These are phyloP conservation scores for Colletotrichum sp. DNA, from an alignment of 2,329 filamentous ascomycete species.

Conservation along the genomic window DNA sequence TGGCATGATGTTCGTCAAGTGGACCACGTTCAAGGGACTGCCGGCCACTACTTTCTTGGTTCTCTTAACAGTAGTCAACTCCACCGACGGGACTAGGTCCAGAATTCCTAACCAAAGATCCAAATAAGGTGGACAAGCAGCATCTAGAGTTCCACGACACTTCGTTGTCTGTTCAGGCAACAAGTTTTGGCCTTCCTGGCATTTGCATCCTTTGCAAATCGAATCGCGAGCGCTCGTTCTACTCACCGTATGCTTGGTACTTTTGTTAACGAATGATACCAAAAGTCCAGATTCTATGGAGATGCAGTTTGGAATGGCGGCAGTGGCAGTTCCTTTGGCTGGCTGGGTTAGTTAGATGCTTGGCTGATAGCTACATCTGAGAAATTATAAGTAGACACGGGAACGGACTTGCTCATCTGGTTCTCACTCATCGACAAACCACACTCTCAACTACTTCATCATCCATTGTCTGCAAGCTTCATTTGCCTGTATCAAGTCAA, in stretches of 20 bases:
- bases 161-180: background rate
- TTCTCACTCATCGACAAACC: background rate
- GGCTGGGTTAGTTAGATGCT: background rate
- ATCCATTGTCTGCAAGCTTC: background rate
- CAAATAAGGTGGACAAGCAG: background rate
- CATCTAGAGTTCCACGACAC: background rate
- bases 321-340: background rate
- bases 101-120: background rate
- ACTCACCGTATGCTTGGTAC: background rate
- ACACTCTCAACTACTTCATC: background rate
- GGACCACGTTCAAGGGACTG: background rate
- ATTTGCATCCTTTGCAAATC: background rate
- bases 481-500: background rate
- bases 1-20: background rate
- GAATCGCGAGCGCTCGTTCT: background rate
- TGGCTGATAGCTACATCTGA: background rate
- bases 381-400: background rate
- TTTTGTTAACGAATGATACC: background rate
- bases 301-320: accelerated
- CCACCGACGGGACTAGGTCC: background rate
- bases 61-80: background rate
- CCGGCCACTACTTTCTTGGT: background rate
- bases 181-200: background rate
- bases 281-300: background rate
- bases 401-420: background rate